phyloP scores from a whole-genome alignment of 139 green algal species.

The Parachlorella kessleri region DNA sequence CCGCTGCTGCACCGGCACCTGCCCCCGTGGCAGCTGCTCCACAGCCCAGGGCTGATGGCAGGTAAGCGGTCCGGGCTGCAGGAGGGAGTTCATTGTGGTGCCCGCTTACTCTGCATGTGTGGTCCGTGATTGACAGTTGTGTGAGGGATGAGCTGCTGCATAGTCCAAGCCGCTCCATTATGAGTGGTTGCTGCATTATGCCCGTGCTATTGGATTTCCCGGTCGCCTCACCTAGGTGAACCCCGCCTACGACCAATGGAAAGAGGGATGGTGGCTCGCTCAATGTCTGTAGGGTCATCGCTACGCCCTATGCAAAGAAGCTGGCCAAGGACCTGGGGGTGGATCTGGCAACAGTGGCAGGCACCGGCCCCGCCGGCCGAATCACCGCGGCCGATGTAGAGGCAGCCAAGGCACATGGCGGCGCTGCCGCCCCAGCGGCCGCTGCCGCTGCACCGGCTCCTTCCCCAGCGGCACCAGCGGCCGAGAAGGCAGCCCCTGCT shows the following conservation, averaged over 20 bases:
- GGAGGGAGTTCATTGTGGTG: too few relatives aligned
- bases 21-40: slow-evolving; percentile 40
- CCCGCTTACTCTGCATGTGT: too few relatives aligned
- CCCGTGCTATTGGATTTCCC: too few relatives aligned
- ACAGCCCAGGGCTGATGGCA: slow-evolving; percentile 34
- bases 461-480: neutral
- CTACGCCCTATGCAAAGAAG: slow-evolving; percentile 99
- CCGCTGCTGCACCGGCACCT: slow-evolving; percentile 42
- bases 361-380: slow-evolving; percentile 88
- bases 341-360: slow-evolving; percentile 79
- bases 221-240: too few relatives aligned
- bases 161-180: too few relatives aligned
- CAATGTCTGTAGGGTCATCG: slow-evolving; percentile 88
- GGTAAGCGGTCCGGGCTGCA: too few relatives aligned
- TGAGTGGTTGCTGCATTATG: too few relatives aligned
- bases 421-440: slow-evolving; percentile 45
- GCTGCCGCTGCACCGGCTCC: slow-evolving; percentile 30
- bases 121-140: too few relatives aligned
- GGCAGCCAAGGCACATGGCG: slow-evolving; percentile 32
- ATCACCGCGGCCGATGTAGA: slow-evolving; percentile 96
- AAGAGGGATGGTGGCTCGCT: too few relatives aligned
- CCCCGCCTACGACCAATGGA: too few relatives aligned
- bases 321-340: slow-evolving; percentile 94
- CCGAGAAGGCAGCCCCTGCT: slow-evolving; percentile 30
- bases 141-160: too few relatives aligned